Evolutionary conservation across 495 filamentous ascomycete genomes (phyloP), one percentile per base, ranked within the genome.

Genomic region (Podospora pseudoanserina): DNA sequence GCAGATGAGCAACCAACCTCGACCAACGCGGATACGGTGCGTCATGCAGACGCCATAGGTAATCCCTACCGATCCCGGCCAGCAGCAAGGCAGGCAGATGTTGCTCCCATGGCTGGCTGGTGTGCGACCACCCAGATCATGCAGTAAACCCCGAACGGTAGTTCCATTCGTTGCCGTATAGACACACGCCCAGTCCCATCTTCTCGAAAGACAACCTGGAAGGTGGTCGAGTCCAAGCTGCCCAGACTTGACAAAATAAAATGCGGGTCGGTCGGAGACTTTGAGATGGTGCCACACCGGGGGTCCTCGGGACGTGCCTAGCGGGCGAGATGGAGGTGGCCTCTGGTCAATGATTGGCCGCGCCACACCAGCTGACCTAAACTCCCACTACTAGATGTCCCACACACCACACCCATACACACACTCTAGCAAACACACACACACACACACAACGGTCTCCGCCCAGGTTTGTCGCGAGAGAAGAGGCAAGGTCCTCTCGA

Each of bases 261-360:
- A 68, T 75, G 68, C 71, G 65, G 70, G 64, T 72, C 74, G 68
- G 64, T 72, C 74, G 71, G 70, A 72, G 70, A 71, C 62, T 72
- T 75, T 67, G 70, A 60, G 64, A 73, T 70, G 71, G 70, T 65
- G 67, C 67, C 67, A 65, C 59, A 67, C 34, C 44, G 23, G 23
- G 23, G 1, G 23, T 23, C 60, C 73, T 74, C 75, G 75, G 75
- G 75, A 75, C 64, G 68, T 70, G 73, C 71, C 71, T 77, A 44
- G 74, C 57, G 64, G 44, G 53, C 30, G 63, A 49, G 67, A 71
- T 57, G 76, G 73, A 61, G 75, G 73, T 61, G 59, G 55, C 3
- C 57, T n/a, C 64, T 58, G 18, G 64, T 6, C 54, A 20, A 19
- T 78, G 70, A 78, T 78, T 78, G 76, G 76, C 53, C 63, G 60